Evolutionary conservation across 2,329 filamentous ascomycete genomes (phyloP), one percentile per base, ranked within the genome.

Genomic region (Teratosphaeriaceae sp.): DNA sequence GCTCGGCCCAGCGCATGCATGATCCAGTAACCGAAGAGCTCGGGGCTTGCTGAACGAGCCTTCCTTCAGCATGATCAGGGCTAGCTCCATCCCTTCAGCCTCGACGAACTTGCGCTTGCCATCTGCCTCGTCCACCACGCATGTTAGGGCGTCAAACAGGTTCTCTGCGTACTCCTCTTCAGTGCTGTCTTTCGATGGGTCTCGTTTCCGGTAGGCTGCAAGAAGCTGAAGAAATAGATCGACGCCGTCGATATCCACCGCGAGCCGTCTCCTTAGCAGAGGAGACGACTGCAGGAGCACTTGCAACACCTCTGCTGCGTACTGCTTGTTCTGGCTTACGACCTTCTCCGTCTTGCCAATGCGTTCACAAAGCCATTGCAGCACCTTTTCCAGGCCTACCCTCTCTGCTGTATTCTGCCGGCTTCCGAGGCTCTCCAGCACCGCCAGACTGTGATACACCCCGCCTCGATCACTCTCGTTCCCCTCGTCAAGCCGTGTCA

Each of bases 151-250:
- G 58, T 95, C 89, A 62, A 98, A 98, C 1, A 96, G 61, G 52
- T 98, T 95, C 65, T 94, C 88, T 60, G 94, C 85, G 61, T 86
- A 96, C 67, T 98, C 92, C 60, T 95, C 89, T 63, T 97, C 92
- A 39, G 92, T 83, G 23, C 83, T 81, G 45, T 88, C 87, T 58
- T 85, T 90, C 38, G 81, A 77, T 0, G 92, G 92, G 59, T 98
- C 89, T 38, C 82, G 78, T 67, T 84, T 85, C 44, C 92, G 81
- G 66, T 97, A 98, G 1, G 82, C 71, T 1, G 89, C 86, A 0
- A 94, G 76, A 0, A 94, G 74, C 65, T 94, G 88, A 12, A 98
- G 79, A 53, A 95, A 71, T 2, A 75, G 64, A 56, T 98, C 90
- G 6, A 92, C 74, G 0, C 85, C 84, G 48, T 94, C 82, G 12